These are phyloP conservation scores for Cutaneotrichosporon sp. DNA, from an alignment of 1,284 basidiomycete species.

Conservation along the genomic window DNA sequence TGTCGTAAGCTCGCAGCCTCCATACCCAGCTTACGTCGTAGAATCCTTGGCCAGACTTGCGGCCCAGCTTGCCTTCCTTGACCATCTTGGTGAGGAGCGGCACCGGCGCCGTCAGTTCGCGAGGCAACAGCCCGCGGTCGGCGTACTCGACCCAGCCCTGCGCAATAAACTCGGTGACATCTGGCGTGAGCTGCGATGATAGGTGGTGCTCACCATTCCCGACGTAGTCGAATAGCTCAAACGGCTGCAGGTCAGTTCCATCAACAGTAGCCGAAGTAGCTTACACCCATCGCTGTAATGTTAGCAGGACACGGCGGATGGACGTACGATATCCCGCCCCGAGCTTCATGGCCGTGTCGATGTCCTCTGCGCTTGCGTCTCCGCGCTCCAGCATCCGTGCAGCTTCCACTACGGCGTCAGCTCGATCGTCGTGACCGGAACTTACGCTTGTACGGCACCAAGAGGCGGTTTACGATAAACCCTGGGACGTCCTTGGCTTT, in stretches of 20 bases:
- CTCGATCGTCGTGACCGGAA: background rate
- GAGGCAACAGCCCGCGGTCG: conserved; percentile 47
- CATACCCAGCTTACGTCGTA: conserved; percentile 23
- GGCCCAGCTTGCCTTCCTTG: conserved; percentile 52
- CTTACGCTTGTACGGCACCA: conserved; percentile 53
- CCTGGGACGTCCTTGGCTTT: conserved; percentile 55
- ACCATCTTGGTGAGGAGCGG: conserved; percentile 52
- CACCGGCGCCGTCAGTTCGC: conserved; percentile 49
- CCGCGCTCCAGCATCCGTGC: conserved; percentile 57
- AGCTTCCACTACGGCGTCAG: conserved; percentile 49
- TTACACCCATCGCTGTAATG: conserved; percentile 44
- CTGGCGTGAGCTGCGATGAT: conserved; percentile 15
- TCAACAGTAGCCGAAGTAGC: no score
- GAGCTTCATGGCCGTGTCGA: conserved; percentile 58
- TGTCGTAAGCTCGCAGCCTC: background rate
- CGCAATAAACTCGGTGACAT: conserved; percentile 50
- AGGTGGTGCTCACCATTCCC: conserved; percentile 49
- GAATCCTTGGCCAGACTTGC: conserved; percentile 53
- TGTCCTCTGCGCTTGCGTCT: conserved; percentile 55
- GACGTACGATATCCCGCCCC: conserved; percentile 52
- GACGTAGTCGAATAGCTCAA: conserved; percentile 56
- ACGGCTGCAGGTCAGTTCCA: conserved; percentile 46
- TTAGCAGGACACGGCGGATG: background rate
- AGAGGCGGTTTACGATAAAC: conserved; percentile 55
- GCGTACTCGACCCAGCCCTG: conserved; percentile 53